phyloP scores from a whole-genome alignment of 495 filamentous ascomycete genomes.

The Filosporella fistucella region DNA sequence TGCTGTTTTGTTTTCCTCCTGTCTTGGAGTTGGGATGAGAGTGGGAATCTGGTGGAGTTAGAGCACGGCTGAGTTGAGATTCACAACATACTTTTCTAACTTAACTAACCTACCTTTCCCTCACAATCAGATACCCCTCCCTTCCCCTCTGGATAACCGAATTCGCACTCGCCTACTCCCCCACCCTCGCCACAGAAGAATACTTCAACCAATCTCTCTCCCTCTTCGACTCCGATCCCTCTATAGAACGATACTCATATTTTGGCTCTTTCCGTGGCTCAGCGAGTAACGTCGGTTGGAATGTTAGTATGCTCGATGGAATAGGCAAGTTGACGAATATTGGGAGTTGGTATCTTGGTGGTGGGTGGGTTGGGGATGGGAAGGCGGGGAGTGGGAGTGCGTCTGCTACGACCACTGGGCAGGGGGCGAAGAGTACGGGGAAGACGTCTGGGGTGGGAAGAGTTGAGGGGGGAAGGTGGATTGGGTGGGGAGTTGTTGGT shows the following conservation, averaged over 20 bases:
- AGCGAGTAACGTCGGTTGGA: constrained; percentile 63
- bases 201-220: constrained; percentile 48
- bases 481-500: no score
- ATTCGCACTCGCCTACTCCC: constrained; percentile 47
- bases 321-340: constrained; percentile 63
- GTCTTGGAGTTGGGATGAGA: no score
- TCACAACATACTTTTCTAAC: no score
- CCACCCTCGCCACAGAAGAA: constrained; percentile 46
- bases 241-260: constrained; percentile 53
- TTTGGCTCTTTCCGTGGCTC: constrained; percentile 67
- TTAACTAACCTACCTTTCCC: no score
- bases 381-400: background rate
- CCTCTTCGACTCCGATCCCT: constrained; percentile 44
- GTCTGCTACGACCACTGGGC: background rate
- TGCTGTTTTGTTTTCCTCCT: background rate
- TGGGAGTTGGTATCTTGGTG: constrained; percentile 66
- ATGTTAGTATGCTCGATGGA: constrained; percentile 57
- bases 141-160: constrained; percentile 64
- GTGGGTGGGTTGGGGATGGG: constrained; percentile 4
- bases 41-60: no score
- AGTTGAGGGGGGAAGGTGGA: no score
- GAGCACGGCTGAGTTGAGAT: no score
- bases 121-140: constrained; percentile 4
- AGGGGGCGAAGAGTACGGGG: background rate
- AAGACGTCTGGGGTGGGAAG: no score